Evolutionary conservation across 2,329 filamentous ascomycete species (phyloP), one percentile per base, ranked within the genome.

Genomic region (Phoma herbarum): DNA sequence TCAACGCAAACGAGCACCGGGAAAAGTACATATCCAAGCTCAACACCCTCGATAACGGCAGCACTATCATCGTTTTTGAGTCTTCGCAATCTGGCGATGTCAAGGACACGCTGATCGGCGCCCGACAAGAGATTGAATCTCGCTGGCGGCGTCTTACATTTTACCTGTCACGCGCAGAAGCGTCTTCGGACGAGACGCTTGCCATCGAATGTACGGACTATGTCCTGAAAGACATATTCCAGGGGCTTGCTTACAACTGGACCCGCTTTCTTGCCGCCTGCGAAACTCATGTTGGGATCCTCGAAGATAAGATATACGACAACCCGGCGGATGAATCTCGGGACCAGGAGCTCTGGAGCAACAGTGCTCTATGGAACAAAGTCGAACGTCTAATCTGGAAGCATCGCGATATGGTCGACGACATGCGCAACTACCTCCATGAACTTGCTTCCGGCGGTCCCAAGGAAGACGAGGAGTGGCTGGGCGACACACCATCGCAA

Each of bases 131-230:
- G 56, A 78, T 82, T 46, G 83, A 85, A 66, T 76, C 76, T n/a
- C 76, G 80, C n/a, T 85, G 83, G 83, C 77, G 82, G 9, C 74
- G 83, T 5, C 68, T 85, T 6, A 81, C 82, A 0, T 84, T 84
- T 61, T 83, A 82, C 57, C 73, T 84, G 0, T 77, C 77, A 2
- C 77, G 77, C 29, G 44, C 54, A 18, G 52, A 56, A 49, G 52
- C 58, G 9, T 49, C 52, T 26, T 39, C 52, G 2, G 79, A 83
- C 44, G 77, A 81, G 4, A 67, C 71, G 10, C 69, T 84, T 14
- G 78, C 79, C 8, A 70, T 77, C 4, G 79, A 82, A 60, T 84
- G 82, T 52, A 83, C 82, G 71, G 81, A 83, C 57, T 72, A 81
- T n/a, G 80, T 84, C 1, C 63, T 83, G 20, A 75, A 76, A 33